These are phyloP conservation scores for Exophiala dermatitidis DNA, from an alignment of 2,329 filamentous ascomycete genomes.

Conservation along the genomic window DNA sequence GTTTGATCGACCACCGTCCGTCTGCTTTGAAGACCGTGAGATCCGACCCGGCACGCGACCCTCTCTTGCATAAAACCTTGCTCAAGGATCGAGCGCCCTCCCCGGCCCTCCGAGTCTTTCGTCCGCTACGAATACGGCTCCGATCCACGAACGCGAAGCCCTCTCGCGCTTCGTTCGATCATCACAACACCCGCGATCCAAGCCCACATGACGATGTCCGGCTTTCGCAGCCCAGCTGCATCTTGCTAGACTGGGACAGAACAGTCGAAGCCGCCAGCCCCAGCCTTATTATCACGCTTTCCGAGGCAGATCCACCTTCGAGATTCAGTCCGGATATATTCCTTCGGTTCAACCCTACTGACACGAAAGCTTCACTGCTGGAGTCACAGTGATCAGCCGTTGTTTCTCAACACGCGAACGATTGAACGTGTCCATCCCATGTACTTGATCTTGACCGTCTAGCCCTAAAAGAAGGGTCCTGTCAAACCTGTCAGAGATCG, in stretches of 20 bases:
- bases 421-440: background rate
- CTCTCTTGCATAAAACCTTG: background rate
- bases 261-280: background rate
- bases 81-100: background rate
- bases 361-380: background rate
- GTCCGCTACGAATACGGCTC: background rate
- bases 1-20: background rate
- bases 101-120: background rate
- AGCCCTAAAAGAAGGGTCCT: constrained; percentile 7
- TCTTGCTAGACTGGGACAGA: background rate
- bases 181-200: background rate
- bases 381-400: too few relatives aligned
- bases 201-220: background rate
- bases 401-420: too few relatives aligned
- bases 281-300: background rate
- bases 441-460: background rate
- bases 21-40: background rate
- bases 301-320: background rate
- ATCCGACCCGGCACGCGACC: background rate
- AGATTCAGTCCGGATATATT: background rate
- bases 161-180: background rate
- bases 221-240: background rate
- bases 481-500: constrained; percentile 11
- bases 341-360: background rate
- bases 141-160: background rate